Conservation (phyloP, 75 land plant species). For the Picea sitchensis region DNA sequence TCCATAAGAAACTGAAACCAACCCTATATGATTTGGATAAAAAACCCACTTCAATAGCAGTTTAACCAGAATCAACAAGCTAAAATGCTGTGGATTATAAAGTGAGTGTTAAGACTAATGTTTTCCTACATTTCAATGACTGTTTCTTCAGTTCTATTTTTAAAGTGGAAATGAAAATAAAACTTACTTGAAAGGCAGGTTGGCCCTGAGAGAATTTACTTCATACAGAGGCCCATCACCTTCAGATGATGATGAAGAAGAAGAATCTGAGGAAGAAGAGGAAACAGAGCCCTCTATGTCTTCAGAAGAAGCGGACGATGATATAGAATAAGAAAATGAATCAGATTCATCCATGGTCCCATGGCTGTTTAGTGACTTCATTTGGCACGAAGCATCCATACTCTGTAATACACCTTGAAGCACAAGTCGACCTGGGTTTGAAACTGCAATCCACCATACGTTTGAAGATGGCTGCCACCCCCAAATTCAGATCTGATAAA, state of each 20-base stretch:
- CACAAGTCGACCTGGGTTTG: neutral
- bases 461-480: constrained; percentile 2
- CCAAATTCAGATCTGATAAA: neutral
- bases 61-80: too few relatives aligned
- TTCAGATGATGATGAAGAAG: neutral
- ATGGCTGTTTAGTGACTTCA: constrained; percentile 6
- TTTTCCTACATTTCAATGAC: too few relatives aligned
- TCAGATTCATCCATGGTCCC: constrained; percentile 16
- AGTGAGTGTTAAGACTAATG: too few relatives aligned
- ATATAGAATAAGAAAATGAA: neutral
- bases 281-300: constrained; percentile 19
- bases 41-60: too few relatives aligned
- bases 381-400: constrained; percentile 11
- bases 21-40: too few relatives aligned
- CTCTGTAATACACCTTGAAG: constrained; percentile 2
- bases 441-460: constrained; percentile 12
- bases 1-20: too few relatives aligned
- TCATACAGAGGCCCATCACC: constrained; percentile 20
- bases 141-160: too few relatives aligned
- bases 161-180: neutral
- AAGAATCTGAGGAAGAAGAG: constrained; percentile 17
- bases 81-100: too few relatives aligned
- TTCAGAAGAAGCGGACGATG: constrained; percentile 16
- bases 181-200: constrained; percentile 26
- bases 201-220: constrained; percentile 22